These are phyloP conservation scores for Rhodotorula graminis DNA, from an alignment of 768 basidiomycete genomes.

Conservation along the genomic window DNA sequence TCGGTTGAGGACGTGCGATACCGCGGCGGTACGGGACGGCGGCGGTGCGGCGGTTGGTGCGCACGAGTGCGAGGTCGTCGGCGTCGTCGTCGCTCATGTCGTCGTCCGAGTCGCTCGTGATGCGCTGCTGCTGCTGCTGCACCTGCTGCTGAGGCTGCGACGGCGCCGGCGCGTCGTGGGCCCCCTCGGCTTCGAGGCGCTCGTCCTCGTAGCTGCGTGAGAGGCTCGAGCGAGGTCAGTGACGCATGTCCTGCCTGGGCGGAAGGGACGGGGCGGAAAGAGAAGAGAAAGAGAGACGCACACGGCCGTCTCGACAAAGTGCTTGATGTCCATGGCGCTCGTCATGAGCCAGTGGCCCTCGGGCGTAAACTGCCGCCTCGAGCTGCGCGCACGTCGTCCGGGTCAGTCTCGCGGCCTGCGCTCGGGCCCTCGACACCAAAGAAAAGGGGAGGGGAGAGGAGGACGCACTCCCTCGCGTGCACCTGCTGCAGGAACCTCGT, in stretches of 20 bases:
- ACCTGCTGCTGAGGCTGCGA: conserved; percentile 17
- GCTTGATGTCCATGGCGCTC: conserved; percentile 57
- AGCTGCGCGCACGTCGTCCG: conserved; percentile 56
- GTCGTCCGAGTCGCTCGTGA: conserved; percentile 33
- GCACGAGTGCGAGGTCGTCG: conserved; percentile 7
- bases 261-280: no score
- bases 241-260: no score
- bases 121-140: conserved; percentile 1
- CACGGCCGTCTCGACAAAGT: conserved; percentile 84
- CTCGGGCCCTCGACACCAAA: no score
- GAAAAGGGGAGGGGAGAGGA: not conserved
- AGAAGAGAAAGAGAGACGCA: conserved; percentile 48
- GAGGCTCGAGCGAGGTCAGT: not conserved
- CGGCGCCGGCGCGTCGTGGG: conserved; percentile 2
- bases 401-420: no score
- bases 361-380: conserved; percentile 75
- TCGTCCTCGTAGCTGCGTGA: conserved; percentile 62
- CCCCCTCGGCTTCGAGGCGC: conserved; percentile 44
- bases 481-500: conserved; percentile 74
- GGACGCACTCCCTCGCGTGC: conserved; percentile 77
- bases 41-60: not conserved
- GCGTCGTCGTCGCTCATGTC: conserved; percentile 20
- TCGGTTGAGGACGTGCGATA: not conserved
- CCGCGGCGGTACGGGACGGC: not conserved
- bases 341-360: conserved; percentile 74